Evolutionary conservation across 805 yeast species (phyloP), one percentile per base, ranked within the genome.

Genomic region (Vanderwaltozyma tropicalis): DNA sequence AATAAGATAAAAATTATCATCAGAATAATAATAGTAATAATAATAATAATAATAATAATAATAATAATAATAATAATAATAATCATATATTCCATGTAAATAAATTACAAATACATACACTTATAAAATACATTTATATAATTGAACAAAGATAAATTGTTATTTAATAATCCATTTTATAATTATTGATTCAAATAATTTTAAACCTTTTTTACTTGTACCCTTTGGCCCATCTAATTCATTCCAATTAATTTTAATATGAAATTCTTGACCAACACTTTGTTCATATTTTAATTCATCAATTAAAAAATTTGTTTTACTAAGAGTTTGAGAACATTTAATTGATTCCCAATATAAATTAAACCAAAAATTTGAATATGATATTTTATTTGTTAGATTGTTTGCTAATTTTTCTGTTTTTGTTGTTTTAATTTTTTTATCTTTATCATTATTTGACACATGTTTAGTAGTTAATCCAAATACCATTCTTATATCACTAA

Each of bases 201-300:
- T 63, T 3, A 62, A 39, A 0, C 87, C 87, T 44, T 68, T 71
- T 32, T 63, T 63, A n/a, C 52, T 49, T 1, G 76, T 68, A 1
- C 92, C 94, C 44, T 69, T 68, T 40, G 67, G 67, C 0, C 94
- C 94, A 56, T 83, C 94, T 47, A 80, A 61, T 0, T 72, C 68
- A 2, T 64, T 62, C 78, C 79, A 76, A 28, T 51, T 40, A 33
- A 44, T 42, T 19, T 37, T 33, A 29, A 40, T 34, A 15, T 29
- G 20, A 32, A 44, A 43, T 26, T 41, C 44, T 24, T 43, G 46
- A 8, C 48, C 45, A 5, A 32, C 22, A 17, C 32, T 31, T 41
- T 46, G 52, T 28, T 49, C 45, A 24, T 41, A 33, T 22, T 37
- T 37, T 31, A 54, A 39, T 20, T 44, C 44, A 9, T 41, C 35